Evolutionary conservation across 768 basidiomycete species (phyloP).

Genomic region (Suillus sp.): DNA sequence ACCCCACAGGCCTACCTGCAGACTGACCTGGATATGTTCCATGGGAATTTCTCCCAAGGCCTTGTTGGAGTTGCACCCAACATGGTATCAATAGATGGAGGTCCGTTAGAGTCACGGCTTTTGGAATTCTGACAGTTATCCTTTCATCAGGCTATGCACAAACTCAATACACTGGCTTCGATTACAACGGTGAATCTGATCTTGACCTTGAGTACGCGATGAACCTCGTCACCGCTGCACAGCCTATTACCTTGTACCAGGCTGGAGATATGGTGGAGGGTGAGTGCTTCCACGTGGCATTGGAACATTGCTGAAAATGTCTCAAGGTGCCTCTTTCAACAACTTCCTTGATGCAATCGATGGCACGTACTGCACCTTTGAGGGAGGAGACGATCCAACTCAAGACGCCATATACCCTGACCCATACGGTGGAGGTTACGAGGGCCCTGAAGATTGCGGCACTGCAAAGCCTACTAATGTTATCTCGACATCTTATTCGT

Average conservation of each 20-base stretch:
- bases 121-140: background rate
- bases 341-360: constrained; percentile 41
- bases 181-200: constrained; percentile 54
- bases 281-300: constrained; percentile 14
- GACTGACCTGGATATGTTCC: constrained; percentile 46
- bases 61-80: constrained; percentile 43
- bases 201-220: constrained; percentile 59
- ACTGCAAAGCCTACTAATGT: constrained; percentile 37
- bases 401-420: constrained; percentile 34
- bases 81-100: constrained; percentile 25
- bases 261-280: constrained; percentile 46
- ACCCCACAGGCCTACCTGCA: constrained; percentile 44
- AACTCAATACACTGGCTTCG: constrained; percentile 41
- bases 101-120: constrained; percentile 6
- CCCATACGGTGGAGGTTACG: constrained; percentile 22
- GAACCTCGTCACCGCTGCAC: constrained; percentile 43
- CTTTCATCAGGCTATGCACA: constrained; percentile 44
- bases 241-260: constrained; percentile 45
- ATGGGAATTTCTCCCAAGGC: constrained; percentile 40
- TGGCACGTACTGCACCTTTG: constrained; percentile 37
- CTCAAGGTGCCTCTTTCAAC: constrained; percentile 32
- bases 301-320: background rate
- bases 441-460: constrained; percentile 41
- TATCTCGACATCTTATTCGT: constrained; percentile 44
- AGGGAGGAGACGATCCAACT: constrained; percentile 37